Evolutionary conservation across 306 rosid species (phyloP).

Genomic region (Rosa chinensis): DNA sequence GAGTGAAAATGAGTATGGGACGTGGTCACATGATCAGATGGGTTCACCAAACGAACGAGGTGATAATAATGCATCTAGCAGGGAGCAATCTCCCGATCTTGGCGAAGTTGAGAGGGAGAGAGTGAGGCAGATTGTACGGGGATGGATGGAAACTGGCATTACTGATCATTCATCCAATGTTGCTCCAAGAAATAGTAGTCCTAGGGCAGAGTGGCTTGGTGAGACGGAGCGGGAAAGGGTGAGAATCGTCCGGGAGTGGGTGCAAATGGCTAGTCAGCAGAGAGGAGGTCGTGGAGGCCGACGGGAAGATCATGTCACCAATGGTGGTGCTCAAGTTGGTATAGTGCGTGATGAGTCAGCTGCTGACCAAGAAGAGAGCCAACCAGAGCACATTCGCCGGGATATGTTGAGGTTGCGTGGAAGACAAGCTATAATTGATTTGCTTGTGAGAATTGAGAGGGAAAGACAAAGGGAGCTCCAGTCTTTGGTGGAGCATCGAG

Average conservation of each 20-base stretch:
- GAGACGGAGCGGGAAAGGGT: conserved; percentile 99
- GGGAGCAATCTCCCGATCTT: conserved; percentile 99
- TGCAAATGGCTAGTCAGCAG: conserved; percentile 96
- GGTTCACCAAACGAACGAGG: conserved; percentile 54
- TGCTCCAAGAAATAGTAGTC: conserved; percentile 65
- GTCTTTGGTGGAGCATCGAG: conserved; percentile 92
- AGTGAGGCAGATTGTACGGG: conserved; percentile 92
- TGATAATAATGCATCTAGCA: conserved; percentile 66
- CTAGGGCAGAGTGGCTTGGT: conserved; percentile 96
- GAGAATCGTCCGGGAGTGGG: conserved; percentile 98
- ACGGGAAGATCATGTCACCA: conserved; percentile 64
- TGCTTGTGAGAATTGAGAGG: conserved; percentile 87
- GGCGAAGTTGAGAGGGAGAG: conserved; percentile 99
- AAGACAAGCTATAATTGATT: conserved; percentile 91
- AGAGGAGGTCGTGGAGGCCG: conserved; percentile 85
- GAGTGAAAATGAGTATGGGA: conserved; percentile 89
- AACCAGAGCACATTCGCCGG: conserved; percentile 85
- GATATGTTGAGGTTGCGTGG: conserved; percentile 92
- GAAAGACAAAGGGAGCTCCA: conserved; percentile 96
- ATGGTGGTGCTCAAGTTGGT: conserved; percentile 48
- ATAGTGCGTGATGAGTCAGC: conserved; percentile 47
- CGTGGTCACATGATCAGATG: conserved; percentile 81
- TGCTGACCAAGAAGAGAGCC: conserved; percentile 78
- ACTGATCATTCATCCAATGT: conserved; percentile 76
- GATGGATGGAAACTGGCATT: conserved; percentile 99